Percentiles rank a stretch among this genome's conserved stretches.
phyloP scores from a whole-genome alignment of 179 eudicot species.

The Amaranthus tricolor region DNA sequence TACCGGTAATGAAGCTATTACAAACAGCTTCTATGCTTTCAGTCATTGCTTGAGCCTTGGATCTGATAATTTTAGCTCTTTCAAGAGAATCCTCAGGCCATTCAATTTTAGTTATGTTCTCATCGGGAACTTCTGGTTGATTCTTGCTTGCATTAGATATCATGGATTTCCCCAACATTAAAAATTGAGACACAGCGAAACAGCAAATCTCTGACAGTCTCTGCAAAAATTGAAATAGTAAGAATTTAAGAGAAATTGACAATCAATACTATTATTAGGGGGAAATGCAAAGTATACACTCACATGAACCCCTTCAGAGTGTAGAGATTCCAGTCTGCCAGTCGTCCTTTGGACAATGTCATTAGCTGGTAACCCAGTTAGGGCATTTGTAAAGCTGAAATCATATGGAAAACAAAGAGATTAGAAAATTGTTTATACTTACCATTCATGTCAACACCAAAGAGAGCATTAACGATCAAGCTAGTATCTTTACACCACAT shows the following conservation, averaged over 20 bases:
- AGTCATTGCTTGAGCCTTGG: slow-evolving; percentile 63
- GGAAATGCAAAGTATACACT: slow-evolving; percentile 20
- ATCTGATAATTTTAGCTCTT: slow-evolving; percentile 75
- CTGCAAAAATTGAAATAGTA: slow-evolving; percentile 36
- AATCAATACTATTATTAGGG: not conserved
- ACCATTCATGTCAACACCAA: not conserved
- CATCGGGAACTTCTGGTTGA: slow-evolving; percentile 47
- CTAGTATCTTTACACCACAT: not conserved
- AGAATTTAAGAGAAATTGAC: slow-evolving; percentile 1
- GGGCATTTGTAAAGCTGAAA: slow-evolving; percentile 78
- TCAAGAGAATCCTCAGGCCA: slow-evolving; percentile 95
- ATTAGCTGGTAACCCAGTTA: slow-evolving; percentile 68
- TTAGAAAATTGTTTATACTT: not conserved
- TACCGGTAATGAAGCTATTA: slow-evolving; percentile 88
- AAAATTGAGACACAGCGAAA: slow-evolving; percentile 75
- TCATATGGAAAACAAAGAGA: slow-evolving; percentile 3
- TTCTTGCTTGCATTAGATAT: slow-evolving; percentile 63
- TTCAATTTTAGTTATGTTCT: slow-evolving; percentile 46
- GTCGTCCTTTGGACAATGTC: slow-evolving; percentile 81
- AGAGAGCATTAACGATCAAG: not conserved
- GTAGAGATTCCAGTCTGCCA: slow-evolving; percentile 89
- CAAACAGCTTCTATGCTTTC: slow-evolving; percentile 75
- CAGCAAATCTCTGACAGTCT: slow-evolving; percentile 95
- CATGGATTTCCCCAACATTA: slow-evolving; percentile 84
- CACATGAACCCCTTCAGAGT: slow-evolving; percentile 99